phyloP scores from a whole-genome alignment of 768 basidiomycete species.

The Pholiota conissans region DNA sequence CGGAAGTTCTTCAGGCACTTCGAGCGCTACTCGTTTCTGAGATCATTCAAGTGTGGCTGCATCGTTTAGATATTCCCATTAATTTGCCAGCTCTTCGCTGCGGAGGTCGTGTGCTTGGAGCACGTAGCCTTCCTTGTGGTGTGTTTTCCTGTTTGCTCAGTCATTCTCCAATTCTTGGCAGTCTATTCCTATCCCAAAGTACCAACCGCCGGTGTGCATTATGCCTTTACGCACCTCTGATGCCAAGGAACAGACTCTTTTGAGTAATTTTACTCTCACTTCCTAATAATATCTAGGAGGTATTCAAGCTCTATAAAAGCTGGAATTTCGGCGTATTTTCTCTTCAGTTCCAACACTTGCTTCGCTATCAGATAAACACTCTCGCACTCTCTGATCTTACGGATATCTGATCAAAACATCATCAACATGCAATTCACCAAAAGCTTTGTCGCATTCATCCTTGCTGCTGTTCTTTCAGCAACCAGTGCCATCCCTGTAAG shows the following conservation, averaged over 20 bases:
- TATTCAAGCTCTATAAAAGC: slow-evolving; percentile 1
- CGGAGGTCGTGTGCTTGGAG: not conserved
- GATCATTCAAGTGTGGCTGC: not conserved
- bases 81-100: not conserved
- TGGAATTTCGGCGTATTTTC: not conserved
- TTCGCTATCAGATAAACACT: not conserved
- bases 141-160: not conserved
- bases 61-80: not conserved
- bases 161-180: slow-evolving; percentile 14
- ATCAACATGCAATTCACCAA: slow-evolving; percentile 34
- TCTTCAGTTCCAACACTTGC: slow-evolving; percentile 12
- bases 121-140: too few species aligned
- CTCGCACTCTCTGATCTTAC: not conserved
- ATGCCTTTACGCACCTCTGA: slow-evolving; percentile 1
- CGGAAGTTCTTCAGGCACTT: not conserved
- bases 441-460: slow-evolving; percentile 31
- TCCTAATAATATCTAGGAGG: slow-evolving; percentile 5
- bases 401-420: not conserved
- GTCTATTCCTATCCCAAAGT: slow-evolving; percentile 15
- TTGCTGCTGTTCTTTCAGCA: slow-evolving; percentile 31
- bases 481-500: slow-evolving; percentile 30
- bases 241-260: slow-evolving; percentile 15
- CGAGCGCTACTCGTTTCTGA: not conserved
- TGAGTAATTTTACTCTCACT: not conserved
- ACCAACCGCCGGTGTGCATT: slow-evolving; percentile 5